Base-by-base conservation (phyloP, 495 filamentous ascomycete genomes). In the Penicillium samsonianum region DNA sequence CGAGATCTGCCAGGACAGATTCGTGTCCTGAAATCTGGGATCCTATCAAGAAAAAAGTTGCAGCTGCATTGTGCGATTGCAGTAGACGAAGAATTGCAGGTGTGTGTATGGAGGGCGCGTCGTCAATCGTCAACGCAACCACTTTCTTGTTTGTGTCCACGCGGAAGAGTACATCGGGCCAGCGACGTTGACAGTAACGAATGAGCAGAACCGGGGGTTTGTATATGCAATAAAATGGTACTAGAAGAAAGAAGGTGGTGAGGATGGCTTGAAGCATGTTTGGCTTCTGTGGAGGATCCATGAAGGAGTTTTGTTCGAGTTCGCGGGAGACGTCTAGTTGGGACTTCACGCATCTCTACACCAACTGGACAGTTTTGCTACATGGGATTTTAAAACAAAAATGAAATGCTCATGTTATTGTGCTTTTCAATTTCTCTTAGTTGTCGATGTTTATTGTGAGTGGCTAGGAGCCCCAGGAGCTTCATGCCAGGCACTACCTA, bases 71-170 rank as follows among this genome's bases (percentile, higher is more conserved):
- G 62, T 84, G 62, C 7, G 62, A 71, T 51, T 80, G 70, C 1
- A 96, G 76, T 0, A 88, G 67, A 28, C 81, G 71, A 38, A 92
- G 76, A 38, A 97, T 91, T 33, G 83, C 80, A n/a, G 63, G 57
- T 2, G 92, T 96, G 66, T 90, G 82, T 43, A 80, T 71, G 1
- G 87, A 90, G 3, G 91, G 91, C 19, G 82, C 86, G 73, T 95
- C 91, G 74, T 95, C 91, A 69, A 96, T 87, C 5, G 89, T 93
- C 26, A 96, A 80, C 2, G 89, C 91, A 14, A 94, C 78, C 7
- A 90, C 64, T 55, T 86, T 87, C 49, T 78, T 72, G 26, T 69
- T 54, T 0, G 81, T 76, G 9, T 78, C 72, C 14, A 89, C 75
- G 46, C 85, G 85, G 77, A 84, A 95, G 42, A 95, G 78, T 19